Evolutionary conservation across 2,329 filamentous ascomycete genomes (phyloP), one percentile per base, ranked within the genome.

Genomic region (Alternaria conjuncta): DNA sequence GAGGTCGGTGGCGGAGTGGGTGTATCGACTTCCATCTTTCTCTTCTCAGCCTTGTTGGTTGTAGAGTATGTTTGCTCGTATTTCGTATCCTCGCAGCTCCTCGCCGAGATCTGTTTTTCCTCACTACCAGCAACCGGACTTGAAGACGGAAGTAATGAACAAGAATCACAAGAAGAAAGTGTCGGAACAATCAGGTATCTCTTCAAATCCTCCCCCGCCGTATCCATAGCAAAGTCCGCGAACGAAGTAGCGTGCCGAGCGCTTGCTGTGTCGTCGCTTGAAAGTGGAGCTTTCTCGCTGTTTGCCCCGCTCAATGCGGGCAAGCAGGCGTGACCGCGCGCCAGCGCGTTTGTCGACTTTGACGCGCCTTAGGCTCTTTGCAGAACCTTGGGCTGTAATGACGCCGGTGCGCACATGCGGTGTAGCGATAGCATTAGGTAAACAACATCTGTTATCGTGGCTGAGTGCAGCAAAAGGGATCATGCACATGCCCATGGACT

Each of bases 301-400:
- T 53, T 53, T 41, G 49, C 49, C 49, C 49, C 49, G 20, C 49
- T 53, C 49, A 51, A 51, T 51, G 28, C 49, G 26, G 13, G 28
- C 49, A 51, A 32, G 20, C 28, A 53, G 20, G 28, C 64, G 65
- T 74, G 70, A 74, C 71, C 67, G 70, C 71, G 72, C 66, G 70
- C 67, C 47, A 61, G 41, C 67, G 72, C 63, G 69, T 25, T 60
- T 60, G 53, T 59, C 13, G 15, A 46, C 5, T 23, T 23, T 13
- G 53, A 57, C 58, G 58, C 58, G 32, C 23, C 20, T 53, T 32
- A 3, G 53, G 12, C 25, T 0, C 5, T 18, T 49, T 6, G n/a
- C 43, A 9, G 51, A 6, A 30, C 18, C 12, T 25, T 23, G 8
- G 13, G 20, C 23, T 18, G n/a, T 13, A 23, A 45, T 55, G n/a